Percentiles rank a stretch among this genome's conserved stretches.
Evolutionary conservation across 2,329 filamentous ascomycete species (phyloP).

Genomic region (Fusarium globosum): DNA sequence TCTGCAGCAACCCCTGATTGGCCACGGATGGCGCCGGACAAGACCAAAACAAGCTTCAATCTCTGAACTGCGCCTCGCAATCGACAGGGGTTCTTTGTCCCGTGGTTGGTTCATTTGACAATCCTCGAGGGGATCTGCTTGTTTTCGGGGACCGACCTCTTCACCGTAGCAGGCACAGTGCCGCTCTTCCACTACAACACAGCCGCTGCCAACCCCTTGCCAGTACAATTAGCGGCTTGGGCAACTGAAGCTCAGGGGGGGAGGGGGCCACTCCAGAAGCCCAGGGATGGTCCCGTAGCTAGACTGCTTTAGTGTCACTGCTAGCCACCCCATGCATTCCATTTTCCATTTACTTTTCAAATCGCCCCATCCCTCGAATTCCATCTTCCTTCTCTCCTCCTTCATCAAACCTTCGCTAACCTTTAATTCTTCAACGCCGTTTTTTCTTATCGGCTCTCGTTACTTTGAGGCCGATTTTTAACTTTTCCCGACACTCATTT

Average conservation of each 20-base stretch:
- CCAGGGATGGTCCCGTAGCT: constrained; percentile 22
- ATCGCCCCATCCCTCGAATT: constrained; percentile 35
- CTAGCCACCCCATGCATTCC: constrained; percentile 23
- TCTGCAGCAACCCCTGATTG: constrained; percentile 33
- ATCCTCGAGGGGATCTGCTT: constrained; percentile 17
- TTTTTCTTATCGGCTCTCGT: constrained; percentile 41
- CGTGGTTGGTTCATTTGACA: constrained; percentile 21
- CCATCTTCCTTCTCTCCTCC: constrained; percentile 25
- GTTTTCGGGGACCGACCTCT: not conserved
- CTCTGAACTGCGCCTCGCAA: constrained; percentile 41
- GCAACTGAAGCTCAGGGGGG: constrained; percentile 26
- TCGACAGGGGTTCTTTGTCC: constrained; percentile 17
- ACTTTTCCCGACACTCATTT: constrained; percentile 49
- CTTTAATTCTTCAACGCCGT: constrained; percentile 41
- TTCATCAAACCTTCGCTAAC: constrained; percentile 41
- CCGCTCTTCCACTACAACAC: constrained; percentile 15
- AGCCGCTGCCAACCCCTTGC: constrained; percentile 30
- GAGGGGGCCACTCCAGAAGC: constrained; percentile 2
- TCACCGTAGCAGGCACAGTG: constrained; percentile 31
- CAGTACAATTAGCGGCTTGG: constrained; percentile 33
- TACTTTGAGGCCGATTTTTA: constrained; percentile 40
- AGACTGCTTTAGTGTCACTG: not conserved
- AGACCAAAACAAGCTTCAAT: constrained; percentile 44
- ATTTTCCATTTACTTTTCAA: constrained; percentile 39
- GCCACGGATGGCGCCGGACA: constrained; percentile 19